A percentile compares a stretch with the other conserved stretches of the same genome.
Conservation (phyloP, 2,329 filamentous ascomycete genomes). For the Penicillium sp. region DNA sequence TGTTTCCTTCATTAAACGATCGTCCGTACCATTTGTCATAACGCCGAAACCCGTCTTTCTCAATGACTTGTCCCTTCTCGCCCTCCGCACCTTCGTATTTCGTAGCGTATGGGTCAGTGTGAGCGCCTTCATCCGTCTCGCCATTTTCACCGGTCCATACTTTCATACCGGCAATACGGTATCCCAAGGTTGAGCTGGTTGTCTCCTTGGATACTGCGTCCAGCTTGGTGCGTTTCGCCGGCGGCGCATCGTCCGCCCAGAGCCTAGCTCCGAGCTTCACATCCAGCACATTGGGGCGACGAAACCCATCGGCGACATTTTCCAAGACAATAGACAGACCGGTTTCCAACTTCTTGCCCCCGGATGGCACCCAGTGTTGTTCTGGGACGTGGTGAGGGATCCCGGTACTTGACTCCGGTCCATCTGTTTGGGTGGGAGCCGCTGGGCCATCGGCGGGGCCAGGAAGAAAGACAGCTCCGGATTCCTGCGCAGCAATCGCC, state of each 20-base stretch:
- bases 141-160: conserved; percentile 53
- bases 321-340: conserved; percentile 81
- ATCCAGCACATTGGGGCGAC: conserved; percentile 85
- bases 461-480: conserved; percentile 39
- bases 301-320: conserved; percentile 81
- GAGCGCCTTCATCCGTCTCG: conserved; percentile 34
- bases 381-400: conserved; percentile 26
- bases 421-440: conserved; percentile 16
- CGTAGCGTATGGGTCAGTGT: conserved; percentile 39
- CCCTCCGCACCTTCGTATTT: conserved; percentile 55
- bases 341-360: conserved; percentile 71
- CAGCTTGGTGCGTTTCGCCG: conserved; percentile 61
- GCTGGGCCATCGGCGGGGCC: conserved; percentile 22
- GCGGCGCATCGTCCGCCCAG: conserved; percentile 74
- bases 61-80: conserved; percentile 45
- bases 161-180: conserved; percentile 69
- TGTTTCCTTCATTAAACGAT: conserved; percentile 58
- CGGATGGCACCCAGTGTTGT: conserved; percentile 51
- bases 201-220: conserved; percentile 64
- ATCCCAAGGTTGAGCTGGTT: conserved; percentile 64
- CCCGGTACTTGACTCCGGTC: conserved; percentile 29
- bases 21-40: conserved; percentile 71
- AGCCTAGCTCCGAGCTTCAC: conserved; percentile 86
- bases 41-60: conserved; percentile 58
- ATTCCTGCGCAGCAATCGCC: conserved; percentile 54